A percentile compares a stretch with the other conserved stretches of the same genome.
phyloP scores from a whole-genome alignment of 345 rosid genomes.

The Theobroma cacao region DNA sequence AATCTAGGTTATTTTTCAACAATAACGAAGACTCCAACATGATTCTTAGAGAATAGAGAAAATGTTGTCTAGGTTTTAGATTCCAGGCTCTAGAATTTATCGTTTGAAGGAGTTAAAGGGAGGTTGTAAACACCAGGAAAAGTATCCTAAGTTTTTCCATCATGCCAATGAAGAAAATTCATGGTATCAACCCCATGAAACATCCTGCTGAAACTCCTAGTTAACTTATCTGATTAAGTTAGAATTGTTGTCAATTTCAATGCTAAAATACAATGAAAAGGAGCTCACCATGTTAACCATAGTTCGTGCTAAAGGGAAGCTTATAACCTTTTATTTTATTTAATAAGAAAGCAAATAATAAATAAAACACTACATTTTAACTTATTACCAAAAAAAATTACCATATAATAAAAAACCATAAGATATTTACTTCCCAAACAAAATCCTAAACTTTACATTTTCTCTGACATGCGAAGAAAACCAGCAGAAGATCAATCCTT shows the following conservation, averaged over 20 bases:
- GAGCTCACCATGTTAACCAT: too few species aligned
- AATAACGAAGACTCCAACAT: not conserved
- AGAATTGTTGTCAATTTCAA: not conserved
- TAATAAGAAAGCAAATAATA: not conserved
- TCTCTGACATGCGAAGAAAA: not conserved
- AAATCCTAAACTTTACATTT: not conserved
- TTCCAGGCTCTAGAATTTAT: not conserved
- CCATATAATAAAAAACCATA: not conserved
- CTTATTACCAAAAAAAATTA: not conserved
- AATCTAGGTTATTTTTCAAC: not conserved
- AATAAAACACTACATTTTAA: not conserved
- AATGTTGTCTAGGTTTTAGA: not conserved
- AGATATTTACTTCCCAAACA: not conserved
- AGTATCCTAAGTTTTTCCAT: not conserved
- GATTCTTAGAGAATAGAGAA: not conserved
- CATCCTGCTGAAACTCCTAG: not conserved
- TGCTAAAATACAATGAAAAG: too few species aligned
- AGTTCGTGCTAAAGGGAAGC: too few species aligned
- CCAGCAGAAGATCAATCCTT: not conserved
- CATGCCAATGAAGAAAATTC: not conserved
- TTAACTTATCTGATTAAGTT: not conserved
- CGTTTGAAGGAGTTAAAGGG: too few species aligned
- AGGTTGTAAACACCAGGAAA: not conserved
- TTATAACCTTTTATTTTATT: too few species aligned
- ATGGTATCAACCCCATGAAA: not conserved